A percentile compares a stretch with the other conserved stretches of the same genome.
Evolutionary conservation across 169 alveolate species (phyloP).

Genomic region (Cryptosporidium baileyi): DNA sequence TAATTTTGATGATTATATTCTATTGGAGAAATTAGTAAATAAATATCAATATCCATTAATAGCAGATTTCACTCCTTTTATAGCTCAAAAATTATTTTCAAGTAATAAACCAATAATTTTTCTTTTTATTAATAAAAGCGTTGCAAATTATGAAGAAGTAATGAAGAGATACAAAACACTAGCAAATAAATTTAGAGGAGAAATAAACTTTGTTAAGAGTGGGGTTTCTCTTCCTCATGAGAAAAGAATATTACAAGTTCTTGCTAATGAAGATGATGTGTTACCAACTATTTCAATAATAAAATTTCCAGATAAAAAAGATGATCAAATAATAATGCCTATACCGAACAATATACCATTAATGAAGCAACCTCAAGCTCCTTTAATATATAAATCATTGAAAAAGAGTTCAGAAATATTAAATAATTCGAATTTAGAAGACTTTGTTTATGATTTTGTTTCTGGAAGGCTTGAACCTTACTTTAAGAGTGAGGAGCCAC

Average conservation of each 20-base stretch:
- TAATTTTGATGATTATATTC: slow-evolving; percentile 7
- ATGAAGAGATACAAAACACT: slow-evolving; percentile 15
- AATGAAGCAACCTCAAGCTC: slow-evolving; percentile 48
- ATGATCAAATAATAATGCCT: background rate
- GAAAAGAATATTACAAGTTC: slow-evolving; percentile 53
- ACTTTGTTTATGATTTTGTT: slow-evolving; percentile 34
- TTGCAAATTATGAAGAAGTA: background rate
- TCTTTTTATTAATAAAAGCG: slow-evolving; percentile 1
- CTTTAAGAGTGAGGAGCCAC: slow-evolving; percentile 68
- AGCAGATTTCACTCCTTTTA: slow-evolving; percentile 22
- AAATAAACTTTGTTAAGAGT: slow-evolving; percentile 12
- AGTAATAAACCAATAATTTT: slow-evolving; percentile 15
- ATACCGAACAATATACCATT: slow-evolving; percentile 18
- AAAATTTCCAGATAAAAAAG: background rate
- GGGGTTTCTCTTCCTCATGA: slow-evolving; percentile 48
- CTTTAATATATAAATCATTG: slow-evolving; percentile 19
- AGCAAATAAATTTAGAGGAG: slow-evolving; percentile 54
- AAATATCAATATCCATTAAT: slow-evolving; percentile 61
- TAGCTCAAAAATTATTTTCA: slow-evolving; percentile 48
- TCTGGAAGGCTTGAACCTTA: slow-evolving; percentile 62
- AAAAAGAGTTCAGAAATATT: slow-evolving; percentile 10
- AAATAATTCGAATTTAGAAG: slow-evolving; percentile 20
- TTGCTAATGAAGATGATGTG: slow-evolving; percentile 4
- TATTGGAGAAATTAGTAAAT: background rate
- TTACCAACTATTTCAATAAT: slow-evolving; percentile 37